phyloP scores from a whole-genome alignment of 1,284 basidiomycete species.

The Moesziomyces parantarcticus region DNA sequence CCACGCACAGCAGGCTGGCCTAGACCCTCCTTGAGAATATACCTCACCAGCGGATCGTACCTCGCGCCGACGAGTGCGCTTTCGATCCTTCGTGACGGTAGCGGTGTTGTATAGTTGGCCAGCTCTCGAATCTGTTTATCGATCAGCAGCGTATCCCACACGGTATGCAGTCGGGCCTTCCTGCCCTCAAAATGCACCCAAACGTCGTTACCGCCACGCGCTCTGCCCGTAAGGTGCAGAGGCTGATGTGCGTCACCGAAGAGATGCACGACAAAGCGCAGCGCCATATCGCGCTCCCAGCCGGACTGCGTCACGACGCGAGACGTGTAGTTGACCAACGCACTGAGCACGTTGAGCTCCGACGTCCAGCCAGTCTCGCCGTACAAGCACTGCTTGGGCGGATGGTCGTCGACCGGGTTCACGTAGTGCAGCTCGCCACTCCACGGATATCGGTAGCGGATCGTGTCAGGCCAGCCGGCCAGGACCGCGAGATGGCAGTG shows the following conservation, averaged over 20 bases:
- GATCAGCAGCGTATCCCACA: slow-evolving; percentile 86
- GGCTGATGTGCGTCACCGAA: slow-evolving; percentile 92
- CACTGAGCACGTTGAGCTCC: slow-evolving; percentile 37
- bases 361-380: slow-evolving; percentile 80
- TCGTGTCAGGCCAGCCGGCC: slow-evolving; percentile 80
- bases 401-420: slow-evolving; percentile 79
- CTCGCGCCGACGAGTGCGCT: slow-evolving; percentile 79
- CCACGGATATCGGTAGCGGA: slow-evolving; percentile 65
- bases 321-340: slow-evolving; percentile 61
- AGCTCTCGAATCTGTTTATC: slow-evolving; percentile 81
- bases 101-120: slow-evolving; percentile 78
- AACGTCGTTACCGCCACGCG: slow-evolving; percentile 82
- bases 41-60: slow-evolving; percentile 88
- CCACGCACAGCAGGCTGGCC: slow-evolving; percentile 38
- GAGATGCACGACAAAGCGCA: slow-evolving; percentile 90
- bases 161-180: slow-evolving; percentile 76
- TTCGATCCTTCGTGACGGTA: slow-evolving; percentile 77
- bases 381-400: slow-evolving; percentile 79
- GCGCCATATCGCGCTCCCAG: slow-evolving; percentile 72
- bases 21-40: slow-evolving; percentile 82
- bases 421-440: slow-evolving; percentile 78
- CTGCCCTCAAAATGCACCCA: slow-evolving; percentile 66
- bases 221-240: slow-evolving; percentile 84
- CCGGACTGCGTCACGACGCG: slow-evolving; percentile 42
- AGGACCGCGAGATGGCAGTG: slow-evolving; percentile 72